phyloP scores from a whole-genome alignment of 1,139 yeast genomes.

The Saccharomycopsis phalli region DNA sequence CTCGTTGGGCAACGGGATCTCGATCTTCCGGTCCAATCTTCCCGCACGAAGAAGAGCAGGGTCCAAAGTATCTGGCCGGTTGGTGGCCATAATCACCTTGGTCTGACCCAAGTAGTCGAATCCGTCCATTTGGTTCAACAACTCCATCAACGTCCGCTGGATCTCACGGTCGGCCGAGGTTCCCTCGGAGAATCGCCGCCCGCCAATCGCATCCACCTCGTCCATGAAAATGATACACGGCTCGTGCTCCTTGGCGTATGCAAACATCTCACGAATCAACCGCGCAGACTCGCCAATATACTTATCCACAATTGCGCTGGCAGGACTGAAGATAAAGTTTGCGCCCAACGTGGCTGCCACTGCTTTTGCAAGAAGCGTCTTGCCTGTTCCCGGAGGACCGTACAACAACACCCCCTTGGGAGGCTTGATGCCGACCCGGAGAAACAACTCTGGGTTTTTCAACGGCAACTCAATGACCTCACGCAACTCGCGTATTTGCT shows the following conservation, averaged over 20 bases:
- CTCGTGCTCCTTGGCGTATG: slow-evolving; percentile 96
- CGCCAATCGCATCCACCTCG: slow-evolving; percentile 99
- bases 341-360: slow-evolving; percentile 99
- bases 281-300: slow-evolving; percentile 98
- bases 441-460: slow-evolving; percentile 92
- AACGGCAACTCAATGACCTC: slow-evolving; percentile 97
- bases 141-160: slow-evolving; percentile 97
- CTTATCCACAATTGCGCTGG: slow-evolving; percentile 96
- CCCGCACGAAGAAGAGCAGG: slow-evolving; percentile 99
- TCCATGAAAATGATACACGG: slow-evolving; percentile 99
- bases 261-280: slow-evolving; percentile 95
- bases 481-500: slow-evolving; percentile 91
- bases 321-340: slow-evolving; percentile 94
- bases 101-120: slow-evolving; percentile 96
- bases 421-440: slow-evolving; percentile 94
- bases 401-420: slow-evolving; percentile 96
- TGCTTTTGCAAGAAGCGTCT: slow-evolving; percentile 91
- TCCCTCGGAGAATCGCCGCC: slow-evolving; percentile 96
- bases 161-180: slow-evolving; percentile 98
- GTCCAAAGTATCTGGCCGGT: slow-evolving; percentile 96
- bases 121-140: slow-evolving; percentile 98
- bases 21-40: slow-evolving; percentile 94
- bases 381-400: slow-evolving; percentile 99
- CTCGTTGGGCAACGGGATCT: slow-evolving; percentile 93
- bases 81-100: slow-evolving; percentile 98